phyloP scores from a whole-genome alignment of 768 basidiomycete genomes.

The Hericium rajendrae region DNA sequence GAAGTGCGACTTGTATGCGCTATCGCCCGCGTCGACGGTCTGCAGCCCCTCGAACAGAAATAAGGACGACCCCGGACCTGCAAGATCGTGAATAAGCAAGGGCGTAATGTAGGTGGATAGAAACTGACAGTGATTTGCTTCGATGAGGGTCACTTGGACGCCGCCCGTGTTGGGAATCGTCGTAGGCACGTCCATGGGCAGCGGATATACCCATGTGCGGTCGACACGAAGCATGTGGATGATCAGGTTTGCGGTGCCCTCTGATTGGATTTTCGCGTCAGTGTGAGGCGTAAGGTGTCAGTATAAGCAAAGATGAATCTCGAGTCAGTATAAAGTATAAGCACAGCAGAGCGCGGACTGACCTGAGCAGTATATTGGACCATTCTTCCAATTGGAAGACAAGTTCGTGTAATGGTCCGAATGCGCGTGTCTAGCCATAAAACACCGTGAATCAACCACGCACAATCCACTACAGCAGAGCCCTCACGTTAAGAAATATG shows the following conservation, averaged over 20 bases:
- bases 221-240: constrained; percentile 87
- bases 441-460: too few relatives aligned
- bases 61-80: constrained; percentile 80
- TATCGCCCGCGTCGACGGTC: constrained; percentile 84
- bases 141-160: constrained; percentile 86
- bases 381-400: constrained; percentile 77
- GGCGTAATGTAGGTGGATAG: background rate
- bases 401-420: constrained; percentile 96
- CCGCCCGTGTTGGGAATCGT: constrained; percentile 76
- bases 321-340: background rate
- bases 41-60: constrained; percentile 92
- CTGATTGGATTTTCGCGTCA: constrained; percentile 12
- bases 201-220: constrained; percentile 77
- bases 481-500: constrained; percentile 83
- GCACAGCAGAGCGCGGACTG: background rate
- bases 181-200: constrained; percentile 72
- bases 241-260: constrained; percentile 87
- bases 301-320: background rate
- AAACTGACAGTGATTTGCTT: constrained; percentile 86
- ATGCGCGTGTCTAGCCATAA: constrained; percentile 71
- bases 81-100: background rate
- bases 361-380: constrained; percentile 92
- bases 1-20: constrained; percentile 55
- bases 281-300: background rate
- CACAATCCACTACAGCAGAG: too few relatives aligned